Conservation (phyloP, 2,329 filamentous ascomycete species). For the Arthrobotrys iridis region DNA sequence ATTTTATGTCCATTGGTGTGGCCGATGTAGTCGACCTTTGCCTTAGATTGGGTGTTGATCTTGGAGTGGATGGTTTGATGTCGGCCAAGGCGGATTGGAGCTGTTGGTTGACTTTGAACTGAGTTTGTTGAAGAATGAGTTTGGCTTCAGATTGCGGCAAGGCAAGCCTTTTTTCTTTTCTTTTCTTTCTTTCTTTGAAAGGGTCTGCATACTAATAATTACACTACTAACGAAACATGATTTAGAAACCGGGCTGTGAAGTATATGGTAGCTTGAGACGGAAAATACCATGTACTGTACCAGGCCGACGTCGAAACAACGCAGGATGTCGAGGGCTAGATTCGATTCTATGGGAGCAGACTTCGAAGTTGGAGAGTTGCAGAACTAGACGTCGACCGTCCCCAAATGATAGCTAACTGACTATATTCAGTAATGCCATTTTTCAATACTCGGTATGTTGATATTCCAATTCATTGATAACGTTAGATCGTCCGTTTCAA, state of each 20-base stretch:
- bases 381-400: neutral
- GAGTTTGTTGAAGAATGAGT: neutral
- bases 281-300: too few species aligned
- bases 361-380: neutral
- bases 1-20: neutral
- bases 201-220: too few species aligned
- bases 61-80: slow-evolving; percentile 1
- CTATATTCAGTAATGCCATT: neutral
- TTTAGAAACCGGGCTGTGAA: too few species aligned
- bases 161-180: too few species aligned
- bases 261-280: too few species aligned
- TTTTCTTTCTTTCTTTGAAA: too few species aligned
- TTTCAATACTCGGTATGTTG: neutral
- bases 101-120: neutral
- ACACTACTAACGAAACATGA: too few species aligned
- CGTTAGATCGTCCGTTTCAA: slow-evolving; percentile 9
- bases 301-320: slow-evolving; percentile 1
- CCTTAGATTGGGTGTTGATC: slow-evolving; percentile 29
- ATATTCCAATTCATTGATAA: neutral
- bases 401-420: neutral
- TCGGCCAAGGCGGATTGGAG: neutral
- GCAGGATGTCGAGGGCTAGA: too few species aligned
- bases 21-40: slow-evolving; percentile 20
- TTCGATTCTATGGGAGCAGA: too few species aligned
- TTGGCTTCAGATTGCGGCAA: too few species aligned